Base-by-base conservation (phyloP, 345 rosid species). In the Eucalyptus sp. region DNA sequence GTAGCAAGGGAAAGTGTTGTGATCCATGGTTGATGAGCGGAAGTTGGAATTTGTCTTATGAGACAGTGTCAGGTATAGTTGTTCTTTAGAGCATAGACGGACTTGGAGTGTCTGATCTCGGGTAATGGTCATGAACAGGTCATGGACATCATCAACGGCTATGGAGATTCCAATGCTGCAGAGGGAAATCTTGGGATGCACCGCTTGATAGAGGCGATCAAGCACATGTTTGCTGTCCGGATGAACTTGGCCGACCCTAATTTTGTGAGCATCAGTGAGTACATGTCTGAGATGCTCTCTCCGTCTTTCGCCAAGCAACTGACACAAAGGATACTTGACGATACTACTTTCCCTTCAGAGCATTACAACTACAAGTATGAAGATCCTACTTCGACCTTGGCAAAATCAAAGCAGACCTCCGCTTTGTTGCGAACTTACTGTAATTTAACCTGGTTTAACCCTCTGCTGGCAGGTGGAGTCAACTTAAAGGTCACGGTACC, bases 171-270 rank as follows among this genome's bases (percentile, higher is more conserved):
- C 11, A 91, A 93, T 94, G 94, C 96, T 64, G 95, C 91, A 33
- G 86, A 91, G 87, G 95, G 91, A 10, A 88, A 91, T 66, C 94
- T 97, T 2, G 96, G 95, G 22, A 68, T 96, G 50, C 99, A 97
- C 90, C 96, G 98, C 22, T 25, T 97, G 87, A 92, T 97, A 15
- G 99, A 97, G 94, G 96, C 99, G 43, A 88, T 96, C 90, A 96
- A 97, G 91, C 99, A 97, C 94, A 97, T 97, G 99, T 92, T 96
- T 88, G 96, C 98, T 5, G 92, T 93, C 88, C 90, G 99, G 64
- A 97, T 97, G 99, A 95, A 94, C 94, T 92, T 97, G 87, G 98
- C 97, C 16, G 99, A 97, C 89, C 99, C 99, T 60, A 88, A 90
- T 66, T 97, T 96, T 68, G 97, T 93, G 29, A 87, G 93, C 66